Evolutionary conservation across 495 filamentous ascomycete genomes (phyloP).

Genomic region (Neurospora sp.): DNA sequence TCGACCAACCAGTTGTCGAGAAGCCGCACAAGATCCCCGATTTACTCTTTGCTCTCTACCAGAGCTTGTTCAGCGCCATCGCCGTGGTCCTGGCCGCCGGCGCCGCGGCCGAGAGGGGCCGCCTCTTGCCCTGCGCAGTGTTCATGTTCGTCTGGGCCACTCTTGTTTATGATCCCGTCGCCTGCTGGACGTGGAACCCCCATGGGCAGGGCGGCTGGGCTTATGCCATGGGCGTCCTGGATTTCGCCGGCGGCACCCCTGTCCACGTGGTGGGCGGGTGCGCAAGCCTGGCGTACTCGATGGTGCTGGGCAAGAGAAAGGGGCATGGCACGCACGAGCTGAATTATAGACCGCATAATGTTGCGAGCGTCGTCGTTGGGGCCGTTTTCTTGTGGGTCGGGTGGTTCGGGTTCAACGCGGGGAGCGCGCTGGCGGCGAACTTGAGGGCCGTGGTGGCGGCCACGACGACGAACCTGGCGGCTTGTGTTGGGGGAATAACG

Average conservation of each 20-base stretch:
- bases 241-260: slow-evolving; percentile 90
- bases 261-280: slow-evolving; percentile 87
- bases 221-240: slow-evolving; percentile 68
- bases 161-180: slow-evolving; percentile 88
- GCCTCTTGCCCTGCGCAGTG: slow-evolving; percentile 87
- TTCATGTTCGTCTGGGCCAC: slow-evolving; percentile 97
- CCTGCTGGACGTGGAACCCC: slow-evolving; percentile 96
- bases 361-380: slow-evolving; percentile 89
- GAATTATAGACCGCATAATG: slow-evolving; percentile 94
- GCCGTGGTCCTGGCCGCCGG: slow-evolving; percentile 88
- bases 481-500: slow-evolving; percentile 80
- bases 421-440: slow-evolving; percentile 77
- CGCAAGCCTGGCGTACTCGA: slow-evolving; percentile 76
- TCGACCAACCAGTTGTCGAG: slow-evolving; percentile 67
- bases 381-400: slow-evolving; percentile 98
- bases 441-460: slow-evolving; percentile 71
- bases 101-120: slow-evolving; percentile 81
- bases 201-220: slow-evolving; percentile 54
- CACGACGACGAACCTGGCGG: slow-evolving; percentile 58
- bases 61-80: slow-evolving; percentile 93
- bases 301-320: slow-evolving; percentile 80
- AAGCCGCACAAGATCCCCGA: slow-evolving; percentile 64
- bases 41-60: slow-evolving; percentile 84
- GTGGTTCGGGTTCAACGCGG: slow-evolving; percentile 97
- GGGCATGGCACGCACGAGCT: slow-evolving; percentile 81